A percentile compares a stretch with the other conserved stretches of the same genome.
These are phyloP conservation scores for Phytophthora sp. DNA, from an alignment of 352 stramenopile species.

Conservation along the genomic window DNA sequence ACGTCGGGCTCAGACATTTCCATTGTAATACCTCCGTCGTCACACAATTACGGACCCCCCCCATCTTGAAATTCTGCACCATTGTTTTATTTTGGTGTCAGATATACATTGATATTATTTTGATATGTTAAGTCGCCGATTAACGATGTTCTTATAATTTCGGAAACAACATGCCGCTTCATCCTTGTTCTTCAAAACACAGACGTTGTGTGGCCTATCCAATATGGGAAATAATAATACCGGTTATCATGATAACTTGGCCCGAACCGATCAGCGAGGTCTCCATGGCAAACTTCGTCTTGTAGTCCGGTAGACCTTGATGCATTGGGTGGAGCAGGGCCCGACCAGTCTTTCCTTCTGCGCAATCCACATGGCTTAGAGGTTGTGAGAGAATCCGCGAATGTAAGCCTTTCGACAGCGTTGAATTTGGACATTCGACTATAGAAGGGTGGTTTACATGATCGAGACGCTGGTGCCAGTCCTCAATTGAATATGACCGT, in stretches of 20 bases:
- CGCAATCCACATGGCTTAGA: too few relatives aligned
- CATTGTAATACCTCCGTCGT: too few relatives aligned
- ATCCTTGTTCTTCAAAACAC: slow-evolving; percentile 17
- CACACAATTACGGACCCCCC: too few relatives aligned
- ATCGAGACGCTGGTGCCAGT: not conserved
- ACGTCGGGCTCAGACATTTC: too few relatives aligned
- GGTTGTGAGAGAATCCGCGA: not conserved
- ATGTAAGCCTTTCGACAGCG: not conserved
- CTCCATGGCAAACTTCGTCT: slow-evolving; percentile 13
- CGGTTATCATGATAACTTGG: slow-evolving; percentile 10
- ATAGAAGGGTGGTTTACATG: not conserved
- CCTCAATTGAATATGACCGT: not conserved
- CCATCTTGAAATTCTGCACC: too few relatives aligned
- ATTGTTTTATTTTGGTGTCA: too few relatives aligned
- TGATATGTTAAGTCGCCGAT: slow-evolving; percentile 2
- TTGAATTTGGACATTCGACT: not conserved
- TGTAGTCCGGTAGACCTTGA: not conserved
- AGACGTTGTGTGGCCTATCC: slow-evolving; percentile 6
- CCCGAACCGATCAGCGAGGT: not conserved
- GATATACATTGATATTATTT: not conserved
- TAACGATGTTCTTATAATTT: slow-evolving; percentile 5
- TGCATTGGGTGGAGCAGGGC: not conserved
- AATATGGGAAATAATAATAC: slow-evolving; percentile 12
- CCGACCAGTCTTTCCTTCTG: not conserved
- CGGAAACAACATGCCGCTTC: not conserved